A percentile compares a stretch with the other conserved stretches of the same genome.
Evolutionary conservation across 148 eudicot species (phyloP).

Genomic region (Amaranthus palmeri): DNA sequence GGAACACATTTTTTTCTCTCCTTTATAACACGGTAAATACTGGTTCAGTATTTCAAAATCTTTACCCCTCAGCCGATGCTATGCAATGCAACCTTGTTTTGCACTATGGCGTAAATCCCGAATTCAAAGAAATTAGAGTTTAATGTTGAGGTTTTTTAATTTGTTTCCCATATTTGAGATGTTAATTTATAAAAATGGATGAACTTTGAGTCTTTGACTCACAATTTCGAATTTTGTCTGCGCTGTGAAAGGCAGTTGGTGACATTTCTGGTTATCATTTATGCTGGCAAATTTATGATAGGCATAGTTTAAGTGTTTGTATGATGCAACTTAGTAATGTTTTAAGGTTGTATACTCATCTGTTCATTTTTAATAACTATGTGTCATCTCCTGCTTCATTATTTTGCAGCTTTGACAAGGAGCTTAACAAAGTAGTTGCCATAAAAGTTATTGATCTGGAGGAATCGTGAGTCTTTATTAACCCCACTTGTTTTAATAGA

Average conservation of each 20-base stretch:
- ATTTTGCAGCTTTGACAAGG: conserved; percentile 79
- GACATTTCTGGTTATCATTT: not conserved
- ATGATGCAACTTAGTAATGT: not conserved
- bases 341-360: not conserved
- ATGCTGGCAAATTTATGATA: conserved; percentile 3
- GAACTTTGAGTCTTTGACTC: not conserved
- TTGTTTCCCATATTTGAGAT: not conserved
- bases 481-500: not conserved
- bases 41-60: too few species aligned
- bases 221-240: not conserved
- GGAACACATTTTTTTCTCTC: too few species aligned
- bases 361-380: not conserved
- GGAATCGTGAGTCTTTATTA: conserved; percentile 75
- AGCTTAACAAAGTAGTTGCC: conserved; percentile 87
- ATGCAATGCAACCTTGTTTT: too few species aligned
- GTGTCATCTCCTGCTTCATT: conserved; percentile 14
- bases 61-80: too few species aligned
- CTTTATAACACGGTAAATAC: too few species aligned
- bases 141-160: not conserved
- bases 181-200: not conserved
- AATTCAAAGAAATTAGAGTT: not conserved
- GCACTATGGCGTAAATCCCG: not conserved
- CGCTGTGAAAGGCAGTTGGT: not conserved
- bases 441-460: conserved; percentile 92
- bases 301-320: not conserved